Conservation (phyloP, 345 rosid species). For the Noccaea caerulescens region DNA sequence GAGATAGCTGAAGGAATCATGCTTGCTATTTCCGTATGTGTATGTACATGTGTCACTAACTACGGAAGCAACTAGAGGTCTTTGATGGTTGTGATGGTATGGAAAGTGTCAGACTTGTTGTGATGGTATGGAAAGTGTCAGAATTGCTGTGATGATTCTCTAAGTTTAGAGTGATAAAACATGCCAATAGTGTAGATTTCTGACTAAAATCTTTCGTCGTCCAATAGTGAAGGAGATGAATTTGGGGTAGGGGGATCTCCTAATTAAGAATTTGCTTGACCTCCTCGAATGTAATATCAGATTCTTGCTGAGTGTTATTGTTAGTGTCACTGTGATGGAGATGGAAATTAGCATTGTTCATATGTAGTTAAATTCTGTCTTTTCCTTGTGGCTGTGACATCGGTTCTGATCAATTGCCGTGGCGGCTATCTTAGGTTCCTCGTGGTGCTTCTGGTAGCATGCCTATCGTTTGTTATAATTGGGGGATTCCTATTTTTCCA, state of each 20-base stretch:
- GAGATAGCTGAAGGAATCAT: background rate
- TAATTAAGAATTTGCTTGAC: slow-evolving; percentile 15
- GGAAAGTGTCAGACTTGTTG: background rate
- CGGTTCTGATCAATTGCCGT: slow-evolving; percentile 27
- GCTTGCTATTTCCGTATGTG: background rate
- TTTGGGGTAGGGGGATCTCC: background rate
- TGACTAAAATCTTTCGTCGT: background rate
- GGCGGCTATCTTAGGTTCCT: slow-evolving; percentile 64
- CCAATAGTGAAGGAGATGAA: background rate
- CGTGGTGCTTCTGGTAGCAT: slow-evolving; percentile 72
- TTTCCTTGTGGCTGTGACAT: slow-evolving; percentile 19
- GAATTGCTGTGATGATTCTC: background rate
- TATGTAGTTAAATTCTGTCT: background rate
- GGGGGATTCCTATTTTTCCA: slow-evolving; percentile 86
- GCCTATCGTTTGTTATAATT: slow-evolving; percentile 80
- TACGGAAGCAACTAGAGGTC: background rate
- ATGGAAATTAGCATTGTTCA: slow-evolving; percentile 20
- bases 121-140: slow-evolving; percentile 5
- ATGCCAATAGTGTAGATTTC: background rate
- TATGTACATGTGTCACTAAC: slow-evolving; percentile 5
- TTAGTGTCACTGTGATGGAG: slow-evolving; percentile 14
- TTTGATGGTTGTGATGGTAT: slow-evolving; percentile 4
- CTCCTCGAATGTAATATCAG: background rate
- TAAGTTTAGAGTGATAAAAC: background rate
- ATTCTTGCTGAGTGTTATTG: slow-evolving; percentile 12